Evolutionary conservation across 768 basidiomycete species (phyloP), one percentile per base, ranked within the genome.

Genomic region (Jaapia argillacea): DNA sequence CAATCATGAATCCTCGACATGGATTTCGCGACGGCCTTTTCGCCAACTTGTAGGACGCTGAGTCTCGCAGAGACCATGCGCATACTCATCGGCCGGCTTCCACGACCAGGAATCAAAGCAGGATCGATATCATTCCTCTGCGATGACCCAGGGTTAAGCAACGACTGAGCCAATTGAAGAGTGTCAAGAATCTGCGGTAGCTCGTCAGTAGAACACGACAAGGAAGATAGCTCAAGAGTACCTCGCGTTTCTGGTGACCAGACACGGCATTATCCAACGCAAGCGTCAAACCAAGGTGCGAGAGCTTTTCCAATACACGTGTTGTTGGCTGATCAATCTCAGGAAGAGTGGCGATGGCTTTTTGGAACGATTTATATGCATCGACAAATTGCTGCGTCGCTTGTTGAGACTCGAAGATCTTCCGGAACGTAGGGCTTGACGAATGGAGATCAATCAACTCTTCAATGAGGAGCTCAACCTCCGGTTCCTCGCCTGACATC

Each of bases 201-300:
- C 54, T 43, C 31, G 36, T 26, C 26, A 51, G 24, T n/a, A n/a
- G n/a, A n/a, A n/a, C n/a, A n/a, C n/a, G n/a, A n/a, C n/a, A n/a
- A n/a, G n/a, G n/a, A 39, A 21, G 27, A 37, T 5, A 16, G 37
- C 24, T 22, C 2, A 40, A 5, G 56, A 64, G 12, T 52, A 85
- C 87, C 71, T 87, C 81, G 42, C 75, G 75, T 51, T 85, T 88
- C 57, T 88, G 85, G n/a, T 59, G 33, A 0, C 71, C 71, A 12
- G 75, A 70, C 33, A 84, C 74, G 6, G 71, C 62, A 42, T 74
- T 74, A 44, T 82, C 84, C 45, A 79, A 61, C 1, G 82, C 80
- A 21, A 90, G 64, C 14, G 80, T 74, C 22, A 81, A 54, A 2
- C 76, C 84, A 21, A 91, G 66, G 49, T 87, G 81, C 3, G 72